Base-by-base conservation (phyloP, 257 asterid genomes). In the Plantago ovata region DNA sequence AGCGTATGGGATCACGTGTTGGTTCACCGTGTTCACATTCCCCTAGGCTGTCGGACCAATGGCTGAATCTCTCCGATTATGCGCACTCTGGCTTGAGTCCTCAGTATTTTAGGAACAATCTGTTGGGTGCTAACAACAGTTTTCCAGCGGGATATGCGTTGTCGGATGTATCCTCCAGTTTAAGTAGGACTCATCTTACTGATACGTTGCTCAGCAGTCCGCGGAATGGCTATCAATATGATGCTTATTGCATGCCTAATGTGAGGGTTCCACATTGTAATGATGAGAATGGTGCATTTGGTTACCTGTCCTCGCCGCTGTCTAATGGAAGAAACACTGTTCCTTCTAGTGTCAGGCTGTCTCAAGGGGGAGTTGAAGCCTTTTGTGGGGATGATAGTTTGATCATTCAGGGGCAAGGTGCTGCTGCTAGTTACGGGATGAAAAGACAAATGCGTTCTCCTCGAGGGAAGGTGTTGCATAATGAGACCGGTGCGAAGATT, bases 371-470 rank as follows among this genome's bases (percentile, higher is more conserved):
- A 43, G 62, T 65, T 33, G 84, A 77, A 24, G 58, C 61, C 16
- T 69, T 72, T 45, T 58, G 67, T 0, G 67, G 74, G 22, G 88
- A 83, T 48, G 89, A 72, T 32, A 74, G 87, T 67, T 65, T 81
- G 73, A 63, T 81, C 42, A 56, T 79, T 62, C 79, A 83, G 41
- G 85, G 85, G 9, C 36, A 28, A 28, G 81, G 75, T 52, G 66
- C 77, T 59, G 66, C 77, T 59, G 13, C 75, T 21, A 64, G 70
- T 59, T 64, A 60, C 51, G 73, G 60, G 9, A 62, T 70, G 15
- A 58, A 67, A 14, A 77, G 75, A 38, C 82, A 78, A 22, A 66
- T 58, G 21, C 71, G 65, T 45, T 19, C 67, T 48, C 16, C 67
- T 0, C 61, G 70, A 69, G 74, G 74, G 36, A 28, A 8, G 36